These are phyloP conservation scores for Telfairia occidentalis DNA, from an alignment of 331 rosid genomes.

Conservation along the genomic window DNA sequence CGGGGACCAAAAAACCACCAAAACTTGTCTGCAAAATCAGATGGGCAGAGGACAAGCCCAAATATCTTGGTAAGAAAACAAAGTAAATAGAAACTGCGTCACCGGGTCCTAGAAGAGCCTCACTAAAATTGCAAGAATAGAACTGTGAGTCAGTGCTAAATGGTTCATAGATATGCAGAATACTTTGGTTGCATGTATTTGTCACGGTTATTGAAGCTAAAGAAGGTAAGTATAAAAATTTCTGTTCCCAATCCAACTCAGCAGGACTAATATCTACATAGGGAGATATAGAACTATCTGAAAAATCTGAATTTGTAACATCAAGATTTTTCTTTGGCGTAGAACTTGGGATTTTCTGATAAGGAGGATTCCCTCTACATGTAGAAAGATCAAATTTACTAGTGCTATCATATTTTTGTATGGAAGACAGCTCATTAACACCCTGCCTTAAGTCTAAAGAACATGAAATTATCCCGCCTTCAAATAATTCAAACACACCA, in stretches of 20 bases:
- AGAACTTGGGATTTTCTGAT: slow-evolving; percentile 36
- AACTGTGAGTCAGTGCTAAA: slow-evolving; percentile 80
- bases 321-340: slow-evolving; percentile 28
- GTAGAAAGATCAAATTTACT: slow-evolving; percentile 35
- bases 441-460: slow-evolving; percentile 52
- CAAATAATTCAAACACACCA: slow-evolving; percentile 64
- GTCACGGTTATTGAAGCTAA: slow-evolving; percentile 54
- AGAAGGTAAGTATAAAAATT: slow-evolving; percentile 57
- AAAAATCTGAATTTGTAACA: slow-evolving; percentile 33
- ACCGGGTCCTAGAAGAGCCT: slow-evolving; percentile 60
- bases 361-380: slow-evolving; percentile 36
- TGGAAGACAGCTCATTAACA: slow-evolving; percentile 33
- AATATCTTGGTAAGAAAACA: slow-evolving; percentile 63
- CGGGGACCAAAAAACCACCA: slow-evolving; percentile 82
- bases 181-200: slow-evolving; percentile 67
- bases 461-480: slow-evolving; percentile 66
- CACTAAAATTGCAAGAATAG: slow-evolving; percentile 82
- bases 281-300: slow-evolving; percentile 39
- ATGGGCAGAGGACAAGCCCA: slow-evolving; percentile 67
- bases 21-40: slow-evolving; percentile 80
- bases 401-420: slow-evolving; percentile 40
- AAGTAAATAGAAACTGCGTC: slow-evolving; percentile 58
- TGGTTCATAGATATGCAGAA: slow-evolving; percentile 75
- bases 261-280: slow-evolving; percentile 56
- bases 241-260: slow-evolving; percentile 72